Evolutionary conservation across 441 rosid genomes (phyloP), one percentile per base, ranked within the genome.

Genomic region (Pelargonium cotyledonis): DNA sequence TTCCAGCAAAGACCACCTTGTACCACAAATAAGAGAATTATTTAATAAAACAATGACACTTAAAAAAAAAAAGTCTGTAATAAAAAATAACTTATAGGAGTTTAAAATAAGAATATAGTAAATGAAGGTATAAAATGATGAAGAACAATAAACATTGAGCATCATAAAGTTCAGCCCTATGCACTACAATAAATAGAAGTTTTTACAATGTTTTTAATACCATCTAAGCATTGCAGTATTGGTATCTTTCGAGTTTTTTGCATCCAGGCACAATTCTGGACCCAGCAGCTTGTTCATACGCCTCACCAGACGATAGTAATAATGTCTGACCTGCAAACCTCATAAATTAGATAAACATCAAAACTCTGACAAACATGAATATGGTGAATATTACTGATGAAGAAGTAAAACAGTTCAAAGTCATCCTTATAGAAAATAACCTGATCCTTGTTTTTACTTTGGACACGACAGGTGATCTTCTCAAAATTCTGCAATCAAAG

Each of bases 191-290:
- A 35, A 5, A 35, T 47, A 47, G 1, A 11, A 55, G 8, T 46
- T 65, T 8, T 19, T 18, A 40, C 68, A 15, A 43, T 63, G 71
- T 63, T 43, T 73, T 47, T 35, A 65, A 75, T 86, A 92, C 98
- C 98, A 95, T 87, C 97, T 88, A 73, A 95, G 91, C 97, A 92
- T 90, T n/a, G 98, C 99, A 71, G 96, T 89, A 81, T 95, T 95
- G 47, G 97, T 95, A 68, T 95, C 99, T 79, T 95, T 95, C 0
- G 97, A 94, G 76, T 95, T 90, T 77, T 95, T 95, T 53, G 99
- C 98, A 84, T 95, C 98, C 63, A 95, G 85, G 78, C 89, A 89
- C 72, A 95, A 79, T 66, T 83, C 90, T 14, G 98, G 99, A 44
- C 96, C 99, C 76, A 95, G 74, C 72, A 92, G 79, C 79, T 95